Evolutionary conservation across 73 alveolate species (phyloP).

Genomic region (Paramecium sexaurelia): DNA sequence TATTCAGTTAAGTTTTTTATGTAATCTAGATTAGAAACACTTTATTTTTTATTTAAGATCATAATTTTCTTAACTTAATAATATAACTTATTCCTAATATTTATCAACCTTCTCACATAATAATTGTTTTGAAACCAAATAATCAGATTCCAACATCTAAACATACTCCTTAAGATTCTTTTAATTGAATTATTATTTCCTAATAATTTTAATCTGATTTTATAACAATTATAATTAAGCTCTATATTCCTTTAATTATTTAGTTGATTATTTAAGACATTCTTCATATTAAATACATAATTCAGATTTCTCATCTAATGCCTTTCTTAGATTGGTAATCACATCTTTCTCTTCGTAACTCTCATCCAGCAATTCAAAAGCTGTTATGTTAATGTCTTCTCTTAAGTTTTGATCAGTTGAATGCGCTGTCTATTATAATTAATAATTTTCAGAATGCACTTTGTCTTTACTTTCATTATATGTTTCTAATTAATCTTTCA

Average conservation of each 20-base stretch:
- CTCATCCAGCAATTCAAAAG: conserved; percentile 7
- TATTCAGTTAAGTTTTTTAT: conserved; percentile 6
- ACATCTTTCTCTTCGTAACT: background rate
- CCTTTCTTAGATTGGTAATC: background rate
- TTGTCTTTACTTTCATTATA: background rate
- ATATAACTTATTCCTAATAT: background rate
- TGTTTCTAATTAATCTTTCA: conserved; percentile 2
- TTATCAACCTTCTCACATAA: background rate
- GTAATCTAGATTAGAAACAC: background rate
- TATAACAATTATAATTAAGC: conserved; percentile 14
- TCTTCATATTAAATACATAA: conserved; percentile 9
- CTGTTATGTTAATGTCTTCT: conserved; percentile 34
- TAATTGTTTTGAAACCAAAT: conserved; percentile 14
- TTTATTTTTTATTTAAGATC: background rate
- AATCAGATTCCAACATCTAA: background rate
- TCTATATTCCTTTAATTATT: conserved; percentile 17
- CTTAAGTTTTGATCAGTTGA: background rate
- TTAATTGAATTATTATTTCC: conserved; percentile 31
- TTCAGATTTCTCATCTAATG: conserved; percentile 8
- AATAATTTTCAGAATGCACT: conserved; percentile 8
- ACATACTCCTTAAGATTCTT: conserved; percentile 21
- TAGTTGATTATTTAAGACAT: background rate
- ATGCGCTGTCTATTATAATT: conserved; percentile 20
- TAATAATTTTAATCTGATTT: background rate
- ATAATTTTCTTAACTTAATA: conserved; percentile 12